These are phyloP conservation scores for Debaryomyces tyrocola DNA, from an alignment of 805 yeast species.

Conservation along the genomic window DNA sequence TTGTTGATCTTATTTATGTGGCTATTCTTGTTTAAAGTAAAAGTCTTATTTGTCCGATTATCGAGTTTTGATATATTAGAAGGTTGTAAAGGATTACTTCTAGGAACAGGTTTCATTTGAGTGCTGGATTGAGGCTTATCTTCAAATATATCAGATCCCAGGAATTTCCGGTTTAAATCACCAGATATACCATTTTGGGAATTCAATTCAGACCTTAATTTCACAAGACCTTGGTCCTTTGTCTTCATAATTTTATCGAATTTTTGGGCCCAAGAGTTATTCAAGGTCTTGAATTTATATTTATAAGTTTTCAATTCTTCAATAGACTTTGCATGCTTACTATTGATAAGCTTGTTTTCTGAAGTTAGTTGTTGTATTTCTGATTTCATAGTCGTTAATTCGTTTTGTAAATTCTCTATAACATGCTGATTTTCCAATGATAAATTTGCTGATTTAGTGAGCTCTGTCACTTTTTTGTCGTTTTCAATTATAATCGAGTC, in stretches of 20 bases:
- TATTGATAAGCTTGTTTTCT: neutral
- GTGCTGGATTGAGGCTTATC: neutral
- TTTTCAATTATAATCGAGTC: slow-evolving; percentile 10
- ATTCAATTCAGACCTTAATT: slow-evolving; percentile 2
- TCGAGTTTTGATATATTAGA: neutral
- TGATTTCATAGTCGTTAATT: neutral
- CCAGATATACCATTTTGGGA: neutral
- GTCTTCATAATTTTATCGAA: neutral
- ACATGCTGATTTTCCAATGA: neutral
- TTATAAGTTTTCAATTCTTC: neutral
- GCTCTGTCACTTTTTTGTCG: slow-evolving; percentile 10
- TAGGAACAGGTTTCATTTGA: neutral
- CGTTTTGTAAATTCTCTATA: neutral
- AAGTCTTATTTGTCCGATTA: neutral
- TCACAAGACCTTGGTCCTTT: slow-evolving; percentile 1
- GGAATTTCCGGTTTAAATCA: neutral
- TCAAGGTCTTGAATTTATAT: slow-evolving; percentile 1
- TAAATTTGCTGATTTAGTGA: neutral
- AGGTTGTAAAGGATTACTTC: neutral
- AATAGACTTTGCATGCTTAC: neutral
- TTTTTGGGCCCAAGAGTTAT: neutral
- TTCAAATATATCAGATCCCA: slow-evolving; percentile 2
- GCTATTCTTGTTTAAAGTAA: slow-evolving; percentile 1
- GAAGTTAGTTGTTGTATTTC: neutral
- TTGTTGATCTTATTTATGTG: neutral